Percentiles rank a stretch among this genome's conserved stretches.
These are phyloP conservation scores for Rhodomyrtus tomentosa DNA, from an alignment of 345 rosid species.

Conservation along the genomic window DNA sequence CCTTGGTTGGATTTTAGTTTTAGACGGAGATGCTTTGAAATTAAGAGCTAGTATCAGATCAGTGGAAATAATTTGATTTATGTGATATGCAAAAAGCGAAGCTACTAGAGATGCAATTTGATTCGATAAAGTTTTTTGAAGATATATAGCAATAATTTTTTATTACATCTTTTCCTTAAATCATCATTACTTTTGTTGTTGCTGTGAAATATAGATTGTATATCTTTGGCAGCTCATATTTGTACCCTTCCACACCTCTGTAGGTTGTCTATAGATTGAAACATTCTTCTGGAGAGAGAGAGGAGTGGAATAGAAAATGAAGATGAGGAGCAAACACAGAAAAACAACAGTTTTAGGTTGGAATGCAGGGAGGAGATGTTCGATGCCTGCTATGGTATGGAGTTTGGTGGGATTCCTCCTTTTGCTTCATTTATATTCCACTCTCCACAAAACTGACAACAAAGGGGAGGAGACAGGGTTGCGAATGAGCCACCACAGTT, in stretches of 20 bases:
- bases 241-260: background rate
- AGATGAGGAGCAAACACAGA: conserved; percentile 70
- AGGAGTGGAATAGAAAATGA: conserved; percentile 24
- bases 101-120: background rate
- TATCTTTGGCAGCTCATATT: background rate
- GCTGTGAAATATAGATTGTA: background rate
- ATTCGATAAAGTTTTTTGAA: background rate
- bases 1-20: background rate
- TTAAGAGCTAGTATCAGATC: background rate
- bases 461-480: conserved; percentile 25
- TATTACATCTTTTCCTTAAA: background rate
- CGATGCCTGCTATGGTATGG: conserved; percentile 45
- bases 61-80: background rate
- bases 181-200: background rate
- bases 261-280: background rate
- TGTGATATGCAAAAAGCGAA: background rate
- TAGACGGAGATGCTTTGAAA: background rate
- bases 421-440: conserved; percentile 43
- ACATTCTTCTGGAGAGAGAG: background rate
- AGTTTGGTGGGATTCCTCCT: conserved; percentile 62
- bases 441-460: conserved; percentile 26
- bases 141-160: background rate
- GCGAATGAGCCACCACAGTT: conserved; percentile 24
- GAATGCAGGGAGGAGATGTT: conserved; percentile 72
- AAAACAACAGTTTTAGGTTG: conserved; percentile 58